Base-by-base conservation (phyloP, 768 basidiomycete species). In the Cystofilobasidium ferigula region DNA sequence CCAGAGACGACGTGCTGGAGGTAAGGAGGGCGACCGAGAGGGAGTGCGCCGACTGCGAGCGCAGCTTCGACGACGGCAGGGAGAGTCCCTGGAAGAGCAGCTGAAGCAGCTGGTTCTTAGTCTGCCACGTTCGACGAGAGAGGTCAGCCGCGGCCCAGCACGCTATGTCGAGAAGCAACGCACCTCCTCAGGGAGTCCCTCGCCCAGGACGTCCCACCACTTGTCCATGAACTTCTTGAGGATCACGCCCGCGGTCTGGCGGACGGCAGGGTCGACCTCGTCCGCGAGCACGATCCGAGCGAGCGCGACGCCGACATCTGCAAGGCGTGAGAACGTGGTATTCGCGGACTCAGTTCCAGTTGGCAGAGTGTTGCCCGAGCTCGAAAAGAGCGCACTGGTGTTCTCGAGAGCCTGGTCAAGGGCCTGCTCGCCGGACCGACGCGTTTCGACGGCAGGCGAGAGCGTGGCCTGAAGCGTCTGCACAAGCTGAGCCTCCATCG, bases 11-110 rank as follows among this genome's bases (percentile, higher is more conserved):
- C 10, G 64, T 16, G 20, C 78, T 97, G 92, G 70, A 84, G 86
- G 69, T 85, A 85, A 34, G 94, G 40, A 66, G 91, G 67, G 97
- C 86, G 1, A 84, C 84, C 16, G 94, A 94, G 28, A 98, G 77
- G 4, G 86, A 86, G 70, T 86, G 87, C 4, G 93, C 94, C 71
- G 84, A 86, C 53, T 87, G 79, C 7, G 88, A 82, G 54, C 94
- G 84, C 71, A 98, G 88, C 80, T 92, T 94, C 63, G 89, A 83
- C 72, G 84, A 80, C 0, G 83, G 80, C 74, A 95, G 92, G 22
- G 89, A 91, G 12, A 98, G 82, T 0, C 88, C 89, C 42, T 82
- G 80, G 73, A 95, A 88, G 43, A 98, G 79, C 18, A 83, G 79
- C 43, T 81, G 81, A 45, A 95, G 85, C 65, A 97, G 85, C 73